These are phyloP conservation scores for Sarocladiaceae sp. DNA, from an alignment of 2,329 filamentous ascomycete species.

Conservation along the genomic window DNA sequence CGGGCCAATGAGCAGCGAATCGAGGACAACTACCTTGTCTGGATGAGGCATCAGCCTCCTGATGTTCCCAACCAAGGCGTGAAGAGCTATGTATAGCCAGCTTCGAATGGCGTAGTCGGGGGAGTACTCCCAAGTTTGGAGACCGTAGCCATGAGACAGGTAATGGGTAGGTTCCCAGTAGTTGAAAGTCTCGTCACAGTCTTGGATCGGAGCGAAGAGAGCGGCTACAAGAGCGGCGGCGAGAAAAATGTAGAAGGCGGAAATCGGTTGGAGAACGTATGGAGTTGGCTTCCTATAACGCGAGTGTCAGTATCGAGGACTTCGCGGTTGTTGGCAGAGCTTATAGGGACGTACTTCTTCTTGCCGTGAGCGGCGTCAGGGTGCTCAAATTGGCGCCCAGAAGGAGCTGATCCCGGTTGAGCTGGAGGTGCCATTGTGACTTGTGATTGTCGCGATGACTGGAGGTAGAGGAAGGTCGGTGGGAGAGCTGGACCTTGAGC, in stretches of 20 bases:
- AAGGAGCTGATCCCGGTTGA: slow-evolving; percentile 10
- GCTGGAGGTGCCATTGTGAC: slow-evolving; percentile 32
- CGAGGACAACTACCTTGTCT: slow-evolving; percentile 71
- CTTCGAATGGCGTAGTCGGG: slow-evolving; percentile 91
- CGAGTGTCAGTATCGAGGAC: neutral
- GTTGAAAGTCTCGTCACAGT: slow-evolving; percentile 98
- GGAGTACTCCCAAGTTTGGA: slow-evolving; percentile 98
- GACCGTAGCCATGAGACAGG: slow-evolving; percentile 81
- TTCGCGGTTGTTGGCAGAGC: neutral
- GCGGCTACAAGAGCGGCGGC: slow-evolving; percentile 70
- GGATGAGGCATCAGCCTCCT: slow-evolving; percentile 57
- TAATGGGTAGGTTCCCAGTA: slow-evolving; percentile 99
- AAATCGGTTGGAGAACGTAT: slow-evolving; percentile 63
- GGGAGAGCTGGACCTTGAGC: no score
- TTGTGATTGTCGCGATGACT: no score
- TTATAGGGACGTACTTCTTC: slow-evolving; percentile 37
- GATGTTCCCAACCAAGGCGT: slow-evolving; percentile 65
- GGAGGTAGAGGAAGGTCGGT: neutral
- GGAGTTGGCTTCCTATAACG: slow-evolving; percentile 38
- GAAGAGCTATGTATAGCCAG: slow-evolving; percentile 82
- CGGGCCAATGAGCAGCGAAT: slow-evolving; percentile 71
- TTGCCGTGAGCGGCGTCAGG: slow-evolving; percentile 43
- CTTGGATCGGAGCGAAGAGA: slow-evolving; percentile 82
- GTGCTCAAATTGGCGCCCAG: slow-evolving; percentile 37
- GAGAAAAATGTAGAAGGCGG: slow-evolving; percentile 76